Percentiles rank a stretch among this genome's conserved stretches.
phyloP scores from a whole-genome alignment of 176 grass and related monocot species.

The Carex littledalei region DNA sequence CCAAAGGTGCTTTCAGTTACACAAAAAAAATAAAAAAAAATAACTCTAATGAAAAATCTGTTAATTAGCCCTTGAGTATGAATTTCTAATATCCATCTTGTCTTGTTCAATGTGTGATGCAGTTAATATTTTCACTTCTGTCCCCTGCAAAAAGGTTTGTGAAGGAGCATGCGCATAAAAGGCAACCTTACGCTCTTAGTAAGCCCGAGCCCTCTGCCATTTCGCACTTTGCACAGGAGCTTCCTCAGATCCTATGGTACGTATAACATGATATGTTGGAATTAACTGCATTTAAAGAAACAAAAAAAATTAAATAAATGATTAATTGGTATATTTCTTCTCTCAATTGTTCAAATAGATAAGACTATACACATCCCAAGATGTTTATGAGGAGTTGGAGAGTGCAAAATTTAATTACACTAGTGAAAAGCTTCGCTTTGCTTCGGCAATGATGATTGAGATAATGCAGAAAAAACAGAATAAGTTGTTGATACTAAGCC shows the following conservation, averaged over 20 bases:
- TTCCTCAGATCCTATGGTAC: slow-evolving; percentile 81
- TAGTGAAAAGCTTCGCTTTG: too few relatives aligned
- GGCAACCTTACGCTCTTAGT: slow-evolving; percentile 52
- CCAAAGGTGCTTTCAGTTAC: slow-evolving; percentile 40
- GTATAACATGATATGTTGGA: neutral
- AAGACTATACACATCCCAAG: slow-evolving; percentile 62
- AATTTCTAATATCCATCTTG: slow-evolving; percentile 4
- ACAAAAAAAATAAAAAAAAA: neutral
- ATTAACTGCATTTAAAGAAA: neutral
- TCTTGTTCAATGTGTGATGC: neutral
- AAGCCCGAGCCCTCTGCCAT: slow-evolving; percentile 60
- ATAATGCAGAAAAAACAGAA: too few relatives aligned
- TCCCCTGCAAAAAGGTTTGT: slow-evolving; percentile 35
- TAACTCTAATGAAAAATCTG: neutral
- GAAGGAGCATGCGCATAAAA: slow-evolving; percentile 43
- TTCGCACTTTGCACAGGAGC: slow-evolving; percentile 84
- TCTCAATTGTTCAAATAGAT: slow-evolving; percentile 41
- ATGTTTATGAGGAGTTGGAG: slow-evolving; percentile 53
- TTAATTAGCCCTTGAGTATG: neutral
- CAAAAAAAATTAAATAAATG: neutral
- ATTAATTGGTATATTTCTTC: neutral
- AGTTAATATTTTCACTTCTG: slow-evolving; percentile 54
- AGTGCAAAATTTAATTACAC: slow-evolving; percentile 51
- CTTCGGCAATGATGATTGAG: too few relatives aligned
- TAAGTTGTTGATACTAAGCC: too few relatives aligned